These are phyloP conservation scores for Botrytis aclada DNA, from an alignment of 2,329 filamentous ascomycete species.

Conservation along the genomic window DNA sequence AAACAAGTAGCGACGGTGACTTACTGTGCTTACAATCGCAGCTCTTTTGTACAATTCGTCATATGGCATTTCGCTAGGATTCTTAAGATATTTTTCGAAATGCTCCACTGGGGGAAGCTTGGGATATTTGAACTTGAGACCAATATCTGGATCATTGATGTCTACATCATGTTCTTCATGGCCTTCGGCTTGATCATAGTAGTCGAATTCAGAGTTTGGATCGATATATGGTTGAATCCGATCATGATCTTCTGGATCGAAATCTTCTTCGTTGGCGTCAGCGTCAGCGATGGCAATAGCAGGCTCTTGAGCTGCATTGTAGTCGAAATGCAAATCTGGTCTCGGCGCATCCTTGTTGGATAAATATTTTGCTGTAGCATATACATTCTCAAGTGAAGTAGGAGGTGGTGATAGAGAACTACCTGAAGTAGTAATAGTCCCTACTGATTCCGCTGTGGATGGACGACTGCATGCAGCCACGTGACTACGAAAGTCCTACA, in stretches of 20 bases:
- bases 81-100: constrained; percentile 32
- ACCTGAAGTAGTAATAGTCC: constrained; percentile 23
- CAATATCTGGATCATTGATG: constrained; percentile 16
- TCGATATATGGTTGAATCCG: constrained; percentile 26
- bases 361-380: constrained; percentile 17
- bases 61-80: constrained; percentile 30
- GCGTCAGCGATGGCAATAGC: constrained; percentile 12
- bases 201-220: constrained; percentile 26
- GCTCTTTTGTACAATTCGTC: constrained; percentile 32
- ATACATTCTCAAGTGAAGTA: constrained; percentile 3
- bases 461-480: constrained; percentile 31
- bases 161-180: constrained; percentile 19
- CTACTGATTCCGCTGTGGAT: constrained; percentile 24
- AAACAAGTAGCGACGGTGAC: background rate
- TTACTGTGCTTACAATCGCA: constrained; percentile 20
- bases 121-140: constrained; percentile 25
- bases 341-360: constrained; percentile 17
- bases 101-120: constrained; percentile 29
- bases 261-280: constrained; percentile 17
- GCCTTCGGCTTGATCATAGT: constrained; percentile 30
- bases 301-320: constrained; percentile 20
- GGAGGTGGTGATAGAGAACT: constrained; percentile 31
- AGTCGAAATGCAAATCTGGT: constrained; percentile 17
- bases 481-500: constrained; percentile 35
- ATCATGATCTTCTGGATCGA: background rate